A percentile compares a stretch with the other conserved stretches of the same genome.
Conservation (phyloP, 192 early-diverging fungal genomes). For the Rhizophagus sp. region DNA sequence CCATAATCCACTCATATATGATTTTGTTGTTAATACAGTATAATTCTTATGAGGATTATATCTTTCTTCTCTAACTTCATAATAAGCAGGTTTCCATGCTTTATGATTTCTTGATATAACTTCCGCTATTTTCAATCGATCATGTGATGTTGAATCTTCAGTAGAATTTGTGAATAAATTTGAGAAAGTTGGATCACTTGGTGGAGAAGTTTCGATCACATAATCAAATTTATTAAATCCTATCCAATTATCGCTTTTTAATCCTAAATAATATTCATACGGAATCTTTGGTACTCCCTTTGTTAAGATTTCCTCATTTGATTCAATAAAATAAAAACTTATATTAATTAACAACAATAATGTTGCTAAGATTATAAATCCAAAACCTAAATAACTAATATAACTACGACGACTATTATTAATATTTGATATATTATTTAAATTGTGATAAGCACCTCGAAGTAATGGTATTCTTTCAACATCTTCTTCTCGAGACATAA, state of each 20-base stretch:
- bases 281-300: not conserved
- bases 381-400: not conserved
- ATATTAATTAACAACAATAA: too few species aligned
- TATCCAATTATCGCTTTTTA: not conserved
- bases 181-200: not conserved
- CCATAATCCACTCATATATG: not conserved
- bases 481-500: not conserved
- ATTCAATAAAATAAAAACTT: not conserved
- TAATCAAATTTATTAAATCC: not conserved
- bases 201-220: not conserved
- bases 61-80: not conserved
- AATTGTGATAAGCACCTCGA: not conserved
- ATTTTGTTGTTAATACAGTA: not conserved
- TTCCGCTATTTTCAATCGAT: not conserved
- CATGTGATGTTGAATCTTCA: too few species aligned
- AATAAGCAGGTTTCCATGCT: not conserved
- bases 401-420: not conserved
- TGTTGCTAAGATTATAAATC: not conserved
- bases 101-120: not conserved
- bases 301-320: not conserved
- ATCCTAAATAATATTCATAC: not conserved
- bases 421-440: not conserved
- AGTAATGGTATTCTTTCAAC: not conserved
- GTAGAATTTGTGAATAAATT: not conserved
- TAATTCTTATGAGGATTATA: not conserved